phyloP scores from a whole-genome alignment of 2,329 filamentous ascomycete species.

The Dothideomycetes sp. region DNA sequence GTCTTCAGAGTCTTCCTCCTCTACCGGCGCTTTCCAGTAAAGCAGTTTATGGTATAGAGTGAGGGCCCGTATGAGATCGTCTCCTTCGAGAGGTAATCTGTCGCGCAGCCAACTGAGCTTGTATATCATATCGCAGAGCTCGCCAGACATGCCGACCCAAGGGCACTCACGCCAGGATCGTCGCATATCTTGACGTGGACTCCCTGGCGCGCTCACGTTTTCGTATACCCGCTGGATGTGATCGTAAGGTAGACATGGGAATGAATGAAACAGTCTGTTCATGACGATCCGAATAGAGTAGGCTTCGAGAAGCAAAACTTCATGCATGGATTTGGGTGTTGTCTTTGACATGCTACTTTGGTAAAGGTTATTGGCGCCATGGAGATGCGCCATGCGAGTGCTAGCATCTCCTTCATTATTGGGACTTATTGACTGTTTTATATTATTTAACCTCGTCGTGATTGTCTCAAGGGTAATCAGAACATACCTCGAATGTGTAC shows the following conservation, averaged over 20 bases:
- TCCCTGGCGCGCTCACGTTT: conserved; percentile 4
- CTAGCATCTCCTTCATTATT: conserved; percentile 5
- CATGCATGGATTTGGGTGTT: conserved; percentile 5
- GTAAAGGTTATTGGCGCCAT: conserved; percentile 2
- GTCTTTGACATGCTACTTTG: conserved; percentile 1
- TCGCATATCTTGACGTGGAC: conserved; percentile 5
- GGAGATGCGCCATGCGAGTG: conserved; percentile 5
- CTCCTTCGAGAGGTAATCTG: background rate
- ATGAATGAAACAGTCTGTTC: conserved; percentile 5
- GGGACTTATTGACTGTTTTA: conserved; percentile 1
- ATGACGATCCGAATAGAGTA: background rate
- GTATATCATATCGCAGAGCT: conserved; percentile 1
- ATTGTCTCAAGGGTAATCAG: background rate
- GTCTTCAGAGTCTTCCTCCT: conserved; percentile 3
- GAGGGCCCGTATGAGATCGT: conserved; percentile 1
- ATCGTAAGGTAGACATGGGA: background rate
- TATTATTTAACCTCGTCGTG: background rate
- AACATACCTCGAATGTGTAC: conserved; percentile 5
- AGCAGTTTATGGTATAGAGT: background rate
- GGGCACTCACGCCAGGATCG: conserved; percentile 4
- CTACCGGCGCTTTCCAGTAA: conserved; percentile 1
- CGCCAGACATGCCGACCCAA: conserved; percentile 9
- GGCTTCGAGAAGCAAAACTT: conserved; percentile 7
- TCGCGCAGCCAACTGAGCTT: conserved; percentile 6
- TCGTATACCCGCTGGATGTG: background rate